Percentiles rank a stretch among this genome's conserved stretches.
These are phyloP conservation scores for Coniochaeta sp. DNA, from an alignment of 2,329 filamentous ascomycete genomes.

Conservation along the genomic window DNA sequence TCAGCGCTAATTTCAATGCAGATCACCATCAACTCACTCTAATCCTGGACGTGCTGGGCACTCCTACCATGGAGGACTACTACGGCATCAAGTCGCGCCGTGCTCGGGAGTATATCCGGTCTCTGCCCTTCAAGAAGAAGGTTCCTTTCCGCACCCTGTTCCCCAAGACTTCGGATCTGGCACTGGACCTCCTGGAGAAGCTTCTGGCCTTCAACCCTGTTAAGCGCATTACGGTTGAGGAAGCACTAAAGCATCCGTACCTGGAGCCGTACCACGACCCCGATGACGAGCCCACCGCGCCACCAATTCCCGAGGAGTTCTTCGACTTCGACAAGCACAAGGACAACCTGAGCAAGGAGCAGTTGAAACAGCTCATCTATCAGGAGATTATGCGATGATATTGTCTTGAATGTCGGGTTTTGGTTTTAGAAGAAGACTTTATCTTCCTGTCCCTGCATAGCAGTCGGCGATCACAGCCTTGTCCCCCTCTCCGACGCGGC, in stretches of 20 bases:
- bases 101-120: slow-evolving; percentile 95
- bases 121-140: slow-evolving; percentile 99
- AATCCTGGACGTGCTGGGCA: slow-evolving; percentile 94
- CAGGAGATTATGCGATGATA: slow-evolving; percentile 80
- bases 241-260: slow-evolving; percentile 95
- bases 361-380: slow-evolving; percentile 95
- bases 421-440: not conserved
- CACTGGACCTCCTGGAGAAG: slow-evolving; percentile 89
- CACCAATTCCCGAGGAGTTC: slow-evolving; percentile 96
- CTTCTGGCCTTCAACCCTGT: slow-evolving; percentile 96
- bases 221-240: slow-evolving; percentile 97
- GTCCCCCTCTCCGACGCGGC: not conserved
- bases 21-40: slow-evolving; percentile 97
- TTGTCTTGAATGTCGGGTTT: not conserved
- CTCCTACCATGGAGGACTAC: slow-evolving; percentile 99
- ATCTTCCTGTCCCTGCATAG: not conserved
- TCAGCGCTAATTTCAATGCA: slow-evolving; percentile 26
- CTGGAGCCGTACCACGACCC: slow-evolving; percentile 98
- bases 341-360: slow-evolving; percentile 96
- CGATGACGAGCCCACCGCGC: slow-evolving; percentile 93
- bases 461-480: not conserved
- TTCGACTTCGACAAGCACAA: slow-evolving; percentile 99
- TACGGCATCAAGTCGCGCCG: slow-evolving; percentile 99
- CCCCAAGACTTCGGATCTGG: slow-evolving; percentile 97
- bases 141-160: slow-evolving; percentile 96